Evolutionary conservation across 306 rosid species (phyloP), one percentile per base, ranked within the genome.

Genomic region (Fagus crenata): DNA sequence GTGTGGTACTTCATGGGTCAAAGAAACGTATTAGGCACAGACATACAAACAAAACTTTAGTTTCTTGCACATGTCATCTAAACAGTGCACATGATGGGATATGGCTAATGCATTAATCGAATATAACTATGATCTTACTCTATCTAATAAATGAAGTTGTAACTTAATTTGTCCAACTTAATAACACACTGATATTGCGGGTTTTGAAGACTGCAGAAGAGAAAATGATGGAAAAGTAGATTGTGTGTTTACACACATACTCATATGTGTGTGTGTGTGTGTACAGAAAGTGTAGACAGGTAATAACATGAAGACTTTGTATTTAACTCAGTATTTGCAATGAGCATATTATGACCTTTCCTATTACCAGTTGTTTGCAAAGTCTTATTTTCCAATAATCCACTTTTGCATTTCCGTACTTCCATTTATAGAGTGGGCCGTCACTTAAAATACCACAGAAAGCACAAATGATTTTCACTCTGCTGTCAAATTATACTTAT

Each of bases 401-500:
- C 49, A 65, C 40, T 63, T 63, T 63, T 33, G 43, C 41, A 61
- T 61, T 33, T 61, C 42, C 1, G 15, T 18, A 40, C 14, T 65
- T 1, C 13, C 32, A 37, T 37, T 67, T 36, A 67, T 13, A 65
- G 49, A 7, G 31, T 3, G 28, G 71, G 31, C 2, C 3, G 1
- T n/a, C n/a, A 9, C 67, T 11, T 39, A 43, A 65, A 65, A 65
- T 65, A 7, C 14, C 49, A 28, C 33, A 9, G 49, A 39, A n/a
- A 46, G 67, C 37, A 77, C 61, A 69, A 28, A 3, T 15, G 36
- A 68, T 17, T 35, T 69, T 73, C 40, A 76, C 74, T 71, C 46
- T 61, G 72, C 56, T 43, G 33, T 55, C 9, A 63, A 82, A 69
- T 40, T 53, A 37, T 32, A 69, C 54, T 13, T 35, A 7, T 12